A percentile compares a stretch with the other conserved stretches of the same genome.
phyloP scores from a whole-genome alignment of 805 yeast genomes.

The Spathaspora boniae region DNA sequence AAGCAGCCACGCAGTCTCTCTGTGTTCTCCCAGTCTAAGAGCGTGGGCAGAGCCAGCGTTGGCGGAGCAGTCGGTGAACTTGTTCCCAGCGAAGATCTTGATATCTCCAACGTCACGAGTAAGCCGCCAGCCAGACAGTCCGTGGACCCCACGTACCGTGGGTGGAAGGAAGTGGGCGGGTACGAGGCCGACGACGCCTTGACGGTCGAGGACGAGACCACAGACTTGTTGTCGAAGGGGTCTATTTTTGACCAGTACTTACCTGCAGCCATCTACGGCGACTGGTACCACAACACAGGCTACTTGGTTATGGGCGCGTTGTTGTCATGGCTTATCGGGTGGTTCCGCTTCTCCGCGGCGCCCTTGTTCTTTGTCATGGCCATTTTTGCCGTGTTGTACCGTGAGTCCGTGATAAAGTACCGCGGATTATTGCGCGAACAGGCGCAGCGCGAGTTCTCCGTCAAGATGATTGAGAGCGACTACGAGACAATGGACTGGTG shows the following conservation, averaged over 20 bases:
- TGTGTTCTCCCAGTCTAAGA: neutral
- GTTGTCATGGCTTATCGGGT: conserved; percentile 76
- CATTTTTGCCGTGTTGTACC: conserved; percentile 63
- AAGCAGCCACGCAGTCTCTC: neutral
- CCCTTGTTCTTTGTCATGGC: conserved; percentile 74
- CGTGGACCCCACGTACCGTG: conserved; percentile 69
- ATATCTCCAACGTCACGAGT: conserved; percentile 25
- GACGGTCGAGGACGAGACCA: conserved; percentile 64
- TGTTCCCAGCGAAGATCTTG: conserved; percentile 37
- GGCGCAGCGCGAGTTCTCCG: conserved; percentile 82
- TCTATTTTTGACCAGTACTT: conserved; percentile 73
- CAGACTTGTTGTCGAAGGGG: conserved; percentile 65
- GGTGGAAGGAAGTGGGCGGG: conserved; percentile 93
- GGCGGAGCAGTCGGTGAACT: neutral
- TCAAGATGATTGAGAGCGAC: conserved; percentile 78
- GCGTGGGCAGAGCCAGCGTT: neutral
- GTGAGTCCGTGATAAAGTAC: conserved; percentile 80
- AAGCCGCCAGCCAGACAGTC: conserved; percentile 47
- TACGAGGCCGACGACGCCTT: conserved; percentile 71
- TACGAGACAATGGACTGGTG: conserved; percentile 96
- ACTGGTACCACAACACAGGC: conserved; percentile 93
- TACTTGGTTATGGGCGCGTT: conserved; percentile 63
- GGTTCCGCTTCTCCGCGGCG: conserved; percentile 71
- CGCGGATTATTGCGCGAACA: conserved; percentile 71
- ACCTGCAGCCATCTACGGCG: conserved; percentile 80